Evolutionary conservation across 345 rosid genomes (phyloP).

Genomic region (Kernera saxatilis): DNA sequence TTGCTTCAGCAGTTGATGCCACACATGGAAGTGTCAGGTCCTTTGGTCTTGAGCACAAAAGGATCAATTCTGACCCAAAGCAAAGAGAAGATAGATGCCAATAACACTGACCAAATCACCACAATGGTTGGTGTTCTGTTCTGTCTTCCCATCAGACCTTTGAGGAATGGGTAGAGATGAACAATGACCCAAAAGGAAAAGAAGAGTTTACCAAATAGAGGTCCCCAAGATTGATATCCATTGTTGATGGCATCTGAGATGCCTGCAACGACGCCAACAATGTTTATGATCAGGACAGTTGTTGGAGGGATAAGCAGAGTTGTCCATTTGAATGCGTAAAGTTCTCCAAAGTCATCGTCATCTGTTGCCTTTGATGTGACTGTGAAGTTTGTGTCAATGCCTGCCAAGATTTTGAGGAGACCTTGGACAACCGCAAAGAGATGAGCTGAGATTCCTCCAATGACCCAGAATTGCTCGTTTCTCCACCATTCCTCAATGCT

Average conservation of each 20-base stretch:
- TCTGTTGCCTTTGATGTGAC: conserved; percentile 87
- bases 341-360: conserved; percentile 88
- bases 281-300: conserved; percentile 80
- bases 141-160: conserved; percentile 96
- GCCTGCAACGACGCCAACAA: conserved; percentile 94
- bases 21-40: conserved; percentile 75
- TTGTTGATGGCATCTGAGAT: conserved; percentile 90
- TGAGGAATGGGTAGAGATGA: conserved; percentile 97
- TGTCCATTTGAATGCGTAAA: conserved; percentile 92
- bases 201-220: conserved; percentile 92
- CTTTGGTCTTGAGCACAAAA: conserved; percentile 85
- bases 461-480: conserved; percentile 97
- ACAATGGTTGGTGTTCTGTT: conserved; percentile 96
- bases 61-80: conserved; percentile 94
- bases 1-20: conserved; percentile 80
- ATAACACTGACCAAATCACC: conserved; percentile 88
- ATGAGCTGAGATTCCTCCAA: conserved; percentile 94
- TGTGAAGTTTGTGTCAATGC: conserved; percentile 91
- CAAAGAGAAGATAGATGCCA: conserved; percentile 95
- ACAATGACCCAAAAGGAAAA: conserved; percentile 92
- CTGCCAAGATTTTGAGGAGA: conserved; percentile 76
- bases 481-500: conserved; percentile 99
- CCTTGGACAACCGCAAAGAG: conserved; percentile 91
- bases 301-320: conserved; percentile 94
- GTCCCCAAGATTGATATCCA: conserved; percentile 91